Evolutionary conservation across 2,329 filamentous ascomycete species (phyloP), one percentile per base, ranked within the genome.

Genomic region (Fusarium piperis): DNA sequence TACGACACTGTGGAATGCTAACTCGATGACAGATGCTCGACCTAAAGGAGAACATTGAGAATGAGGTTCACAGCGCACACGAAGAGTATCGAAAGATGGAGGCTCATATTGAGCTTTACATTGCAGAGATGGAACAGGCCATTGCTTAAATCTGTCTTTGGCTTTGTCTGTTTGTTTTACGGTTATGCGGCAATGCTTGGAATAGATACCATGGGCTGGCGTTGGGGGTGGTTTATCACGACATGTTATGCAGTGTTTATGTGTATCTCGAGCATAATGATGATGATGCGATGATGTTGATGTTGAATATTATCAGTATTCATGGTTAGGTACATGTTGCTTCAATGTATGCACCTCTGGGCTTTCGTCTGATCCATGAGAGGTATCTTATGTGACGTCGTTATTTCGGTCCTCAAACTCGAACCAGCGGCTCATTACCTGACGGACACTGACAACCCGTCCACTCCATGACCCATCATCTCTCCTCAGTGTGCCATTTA

Each of bases 81-180:
- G 95, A 97, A 73, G 94, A 98, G 84, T 99, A 97, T 82, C 88
- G 97, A 79, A 98, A 98, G 89, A 92, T 99, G 90, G 95, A 98
- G 81, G 92, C 94, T 38, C 96, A 99, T 79, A 97, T 99, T 81
- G 95, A 95, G 83, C 86, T 98, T 70, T 99, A 99, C 85, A 97
- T 99, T 78, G 97, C 93, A 6, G 96, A 99, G 86, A 98, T 99
- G 95, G 96, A 98, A 83, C 95, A 98, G 83, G 92, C 91, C 63
- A 89, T 96, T 74, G 85, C 71, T 36, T 76, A 70, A 36, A 65
- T 48, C 18, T 12, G 6, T 32, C 18, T 16, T 18, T 9, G 9
- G 23, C 46, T 48, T 73, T 64, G 18, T 65, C 26, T 69, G 52
- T 51, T 68, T 65, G 62, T 61, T 55, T 62, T 66, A 66, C 46